Evolutionary conservation across 106 monocot genomes (phyloP).

Genomic region (Platanthera zijinensis): DNA sequence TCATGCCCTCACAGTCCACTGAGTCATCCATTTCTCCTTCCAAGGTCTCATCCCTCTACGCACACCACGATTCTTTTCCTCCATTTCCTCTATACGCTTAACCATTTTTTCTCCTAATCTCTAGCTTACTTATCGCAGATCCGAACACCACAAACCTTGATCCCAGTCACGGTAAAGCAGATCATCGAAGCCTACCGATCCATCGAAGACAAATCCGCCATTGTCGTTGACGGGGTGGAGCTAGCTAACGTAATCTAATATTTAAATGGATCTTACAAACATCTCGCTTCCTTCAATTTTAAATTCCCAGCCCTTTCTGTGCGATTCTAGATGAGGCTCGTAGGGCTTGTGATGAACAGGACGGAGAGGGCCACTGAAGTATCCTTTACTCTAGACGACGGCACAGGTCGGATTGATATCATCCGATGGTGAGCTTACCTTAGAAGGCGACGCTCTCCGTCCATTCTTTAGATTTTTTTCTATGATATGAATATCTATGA

Average conservation of each 20-base stretch:
- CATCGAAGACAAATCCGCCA: slow-evolving; percentile 31
- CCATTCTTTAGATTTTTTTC: slow-evolving; percentile 4
- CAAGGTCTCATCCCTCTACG: slow-evolving; percentile 12
- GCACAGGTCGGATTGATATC: slow-evolving; percentile 67
- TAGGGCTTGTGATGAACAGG: slow-evolving; percentile 72
- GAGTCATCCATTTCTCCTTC: slow-evolving; percentile 26
- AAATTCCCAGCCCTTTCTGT: background rate
- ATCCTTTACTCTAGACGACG: slow-evolving; percentile 74
- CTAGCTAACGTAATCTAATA: slow-evolving; percentile 24
- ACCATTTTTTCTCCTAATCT: slow-evolving; percentile 2
- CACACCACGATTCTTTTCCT: slow-evolving; percentile 10
- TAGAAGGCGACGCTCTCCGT: background rate
- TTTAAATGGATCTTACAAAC: background rate
- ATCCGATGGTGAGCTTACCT: slow-evolving; percentile 39
- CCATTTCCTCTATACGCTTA: background rate
- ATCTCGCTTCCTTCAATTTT: background rate
- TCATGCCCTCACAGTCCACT: slow-evolving; percentile 25
- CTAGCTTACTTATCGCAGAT: slow-evolving; percentile 17
- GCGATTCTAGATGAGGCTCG: slow-evolving; percentile 39
- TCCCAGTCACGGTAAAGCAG: slow-evolving; percentile 73
- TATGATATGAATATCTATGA: background rate
- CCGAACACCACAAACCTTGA: slow-evolving; percentile 30
- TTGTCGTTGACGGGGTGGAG: slow-evolving; percentile 36
- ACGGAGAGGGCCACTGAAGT: slow-evolving; percentile 58
- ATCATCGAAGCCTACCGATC: slow-evolving; percentile 35